Conservation (phyloP, 106 monocot genomes). For the Dendrobium officinale region DNA sequence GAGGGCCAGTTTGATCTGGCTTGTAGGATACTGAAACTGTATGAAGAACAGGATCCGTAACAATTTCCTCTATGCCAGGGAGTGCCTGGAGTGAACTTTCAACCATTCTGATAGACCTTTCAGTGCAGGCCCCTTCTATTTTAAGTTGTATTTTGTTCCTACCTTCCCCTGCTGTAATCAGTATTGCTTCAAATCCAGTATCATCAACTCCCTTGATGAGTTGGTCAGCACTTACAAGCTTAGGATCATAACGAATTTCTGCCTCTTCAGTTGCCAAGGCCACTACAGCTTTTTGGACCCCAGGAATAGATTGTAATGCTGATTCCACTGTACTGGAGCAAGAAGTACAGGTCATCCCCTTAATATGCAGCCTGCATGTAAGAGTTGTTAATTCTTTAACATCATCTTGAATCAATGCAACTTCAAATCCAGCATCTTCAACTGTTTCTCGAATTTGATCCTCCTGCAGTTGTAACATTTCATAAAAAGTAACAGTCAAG, state of each 20-base stretch:
- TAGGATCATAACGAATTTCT: conserved; percentile 67
- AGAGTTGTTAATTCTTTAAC: conserved; percentile 34
- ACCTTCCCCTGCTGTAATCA: conserved; percentile 69
- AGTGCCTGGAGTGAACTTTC: conserved; percentile 71
- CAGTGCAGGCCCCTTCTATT: conserved; percentile 42
- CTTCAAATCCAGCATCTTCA: conserved; percentile 76
- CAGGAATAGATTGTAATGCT: conserved; percentile 45
- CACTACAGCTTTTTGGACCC: conserved; percentile 67
- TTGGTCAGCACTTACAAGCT: conserved; percentile 26
- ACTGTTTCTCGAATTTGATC: conserved; percentile 65
- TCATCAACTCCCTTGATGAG: conserved; percentile 55
- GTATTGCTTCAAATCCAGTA: conserved; percentile 65
- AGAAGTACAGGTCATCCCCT: conserved; percentile 88
- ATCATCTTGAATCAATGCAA: conserved; percentile 43
- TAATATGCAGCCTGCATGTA: conserved; percentile 58
- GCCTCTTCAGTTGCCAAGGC: conserved; percentile 91
- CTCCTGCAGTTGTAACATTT: conserved; percentile 34
- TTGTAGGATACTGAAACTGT: conserved; percentile 71
- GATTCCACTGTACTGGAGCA: conserved; percentile 71
- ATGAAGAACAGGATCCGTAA: conserved; percentile 30
- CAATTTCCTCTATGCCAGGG: conserved; percentile 53
- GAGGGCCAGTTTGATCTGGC: conserved; percentile 70
- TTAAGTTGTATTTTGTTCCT: conserved; percentile 55
- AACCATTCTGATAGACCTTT: conserved; percentile 33
- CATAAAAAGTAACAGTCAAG: neutral